Percentiles rank a stretch among this genome's conserved stretches.
phyloP scores from a whole-genome alignment of 2,329 filamentous ascomycete genomes.

The Grosmannia serpens region DNA sequence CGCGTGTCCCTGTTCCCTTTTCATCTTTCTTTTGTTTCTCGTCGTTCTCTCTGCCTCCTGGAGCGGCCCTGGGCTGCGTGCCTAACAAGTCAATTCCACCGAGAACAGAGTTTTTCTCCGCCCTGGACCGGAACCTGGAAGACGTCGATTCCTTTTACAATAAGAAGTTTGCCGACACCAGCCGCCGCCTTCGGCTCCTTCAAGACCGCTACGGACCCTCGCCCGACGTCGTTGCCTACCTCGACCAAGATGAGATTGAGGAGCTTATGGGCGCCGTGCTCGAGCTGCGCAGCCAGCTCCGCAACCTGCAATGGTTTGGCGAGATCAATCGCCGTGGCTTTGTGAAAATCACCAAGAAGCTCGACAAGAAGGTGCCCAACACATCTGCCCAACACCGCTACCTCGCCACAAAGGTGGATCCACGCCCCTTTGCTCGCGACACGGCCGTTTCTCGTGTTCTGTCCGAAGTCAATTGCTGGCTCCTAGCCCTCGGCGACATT shows the following conservation, averaged over 20 bases:
- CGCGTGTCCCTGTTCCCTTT: neutral
- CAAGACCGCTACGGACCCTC: constrained; percentile 77
- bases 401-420: constrained; percentile 80
- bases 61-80: constrained; percentile 13
- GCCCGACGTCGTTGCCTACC: constrained; percentile 54
- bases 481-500: constrained; percentile 68
- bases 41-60: neutral
- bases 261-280: constrained; percentile 84
- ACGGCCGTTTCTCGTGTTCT: constrained; percentile 36
- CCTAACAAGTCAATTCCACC: constrained; percentile 21
- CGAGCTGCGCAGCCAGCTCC: constrained; percentile 74
- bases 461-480: constrained; percentile 74
- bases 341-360: constrained; percentile 96
- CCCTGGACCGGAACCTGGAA: constrained; percentile 92
- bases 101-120: constrained; percentile 82
- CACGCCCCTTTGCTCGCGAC: constrained; percentile 75
- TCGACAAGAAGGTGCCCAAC: constrained; percentile 84
- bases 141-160: constrained; percentile 96
- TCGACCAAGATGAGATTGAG: constrained; percentile 82
- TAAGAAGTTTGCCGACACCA: constrained; percentile 79
- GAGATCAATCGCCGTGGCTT: constrained; percentile 94
- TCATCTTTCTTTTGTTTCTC: neutral
- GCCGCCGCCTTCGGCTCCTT: constrained; percentile 72
- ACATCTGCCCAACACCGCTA: constrained; percentile 74
- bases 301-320: constrained; percentile 94